Evolutionary conservation across 2,329 filamentous ascomycete genomes (phyloP).

Genomic region (Apiospora rasikravindrae): DNA sequence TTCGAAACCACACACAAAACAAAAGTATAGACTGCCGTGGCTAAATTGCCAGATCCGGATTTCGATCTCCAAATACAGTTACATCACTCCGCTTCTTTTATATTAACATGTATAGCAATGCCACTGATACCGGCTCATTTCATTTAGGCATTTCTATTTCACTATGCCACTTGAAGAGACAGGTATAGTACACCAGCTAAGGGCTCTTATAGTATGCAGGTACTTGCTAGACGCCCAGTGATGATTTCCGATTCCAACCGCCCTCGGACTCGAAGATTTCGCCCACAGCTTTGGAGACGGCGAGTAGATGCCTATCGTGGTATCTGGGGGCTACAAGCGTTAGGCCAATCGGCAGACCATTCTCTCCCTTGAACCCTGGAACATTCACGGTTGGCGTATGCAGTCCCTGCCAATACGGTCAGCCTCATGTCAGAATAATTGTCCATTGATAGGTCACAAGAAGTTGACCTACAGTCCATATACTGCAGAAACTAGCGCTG

Average conservation of each 20-base stretch:
- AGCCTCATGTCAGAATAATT: neutral
- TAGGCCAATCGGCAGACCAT: slow-evolving; percentile 64
- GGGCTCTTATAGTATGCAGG: neutral
- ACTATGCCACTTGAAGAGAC: neutral
- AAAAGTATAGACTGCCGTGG: neutral
- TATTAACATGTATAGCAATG: neutral
- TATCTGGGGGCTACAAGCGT: slow-evolving; percentile 56
- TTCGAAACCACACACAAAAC: neutral
- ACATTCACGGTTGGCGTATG: slow-evolving; percentile 69
- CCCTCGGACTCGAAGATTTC: slow-evolving; percentile 45
- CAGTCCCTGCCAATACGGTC: slow-evolving; percentile 43
- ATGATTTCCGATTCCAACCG: slow-evolving; percentile 34
- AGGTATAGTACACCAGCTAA: neutral
- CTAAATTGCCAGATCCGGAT: neutral
- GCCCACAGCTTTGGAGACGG: slow-evolving; percentile 45
- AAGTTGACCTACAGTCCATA: slow-evolving; percentile 54
- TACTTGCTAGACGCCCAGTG: neutral
- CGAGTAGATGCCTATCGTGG: slow-evolving; percentile 47
- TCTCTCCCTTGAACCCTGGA: slow-evolving; percentile 63
- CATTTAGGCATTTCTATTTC: slow-evolving; percentile 6
- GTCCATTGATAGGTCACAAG: neutral
- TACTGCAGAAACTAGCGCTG: slow-evolving; percentile 54
- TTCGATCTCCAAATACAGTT: neutral
- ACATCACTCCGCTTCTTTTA: slow-evolving; percentile 5
- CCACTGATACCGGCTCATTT: neutral